Evolutionary conservation across 2,329 filamentous ascomycete genomes (phyloP), one percentile per base, ranked within the genome.

Genomic region (Beauveria caledonica): DNA sequence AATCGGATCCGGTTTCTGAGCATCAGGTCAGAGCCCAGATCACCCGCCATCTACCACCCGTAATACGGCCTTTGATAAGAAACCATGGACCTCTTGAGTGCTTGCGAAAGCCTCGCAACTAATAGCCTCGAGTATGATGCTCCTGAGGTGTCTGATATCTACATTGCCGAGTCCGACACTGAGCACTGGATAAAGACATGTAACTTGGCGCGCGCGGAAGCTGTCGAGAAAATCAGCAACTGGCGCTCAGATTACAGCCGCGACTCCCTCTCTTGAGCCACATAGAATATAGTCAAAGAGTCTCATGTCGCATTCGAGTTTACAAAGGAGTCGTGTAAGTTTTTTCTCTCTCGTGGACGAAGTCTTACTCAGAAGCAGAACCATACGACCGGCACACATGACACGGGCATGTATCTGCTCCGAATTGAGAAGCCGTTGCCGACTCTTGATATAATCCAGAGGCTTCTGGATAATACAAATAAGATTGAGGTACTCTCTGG

Each of bases 261-360:
- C 15, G 19, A 46, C 1, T 36, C 45, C 2, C 39, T 63, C 3
- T 52, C 62, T 6, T 44, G 45, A n/a, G 11, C 23, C 7, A 58
- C 53, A 3, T 63, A 58, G 62, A 50, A 64, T 5, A 21, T 56
- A n/a, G 21, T 62, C 42, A 49, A 50, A 27, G 44, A 52, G 3
- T 33, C 63, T 17, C 44, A 60, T n/a, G 50, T 40, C 21, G 44
- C 44, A 50, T 23, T 25, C 1, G 62, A 54, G 5, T 61, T 60
- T 45, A 57, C 53, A 17, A 62, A 64, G 44, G 60, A 64, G 23
- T 44, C 57, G 3, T 64, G 63, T 33, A 62, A 64, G 19, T 63
- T 60, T 36, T 58, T 46, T 27, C 25, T 60, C 23, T 19, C 51
- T 42, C 33, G 29, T 11, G n/a, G 36, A 15, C 33, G 44, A 29